A percentile compares a stretch with the other conserved stretches of the same genome.
These are phyloP conservation scores for Penicillium sp. DNA, from an alignment of 2,329 filamentous ascomycete genomes.

Conservation along the genomic window DNA sequence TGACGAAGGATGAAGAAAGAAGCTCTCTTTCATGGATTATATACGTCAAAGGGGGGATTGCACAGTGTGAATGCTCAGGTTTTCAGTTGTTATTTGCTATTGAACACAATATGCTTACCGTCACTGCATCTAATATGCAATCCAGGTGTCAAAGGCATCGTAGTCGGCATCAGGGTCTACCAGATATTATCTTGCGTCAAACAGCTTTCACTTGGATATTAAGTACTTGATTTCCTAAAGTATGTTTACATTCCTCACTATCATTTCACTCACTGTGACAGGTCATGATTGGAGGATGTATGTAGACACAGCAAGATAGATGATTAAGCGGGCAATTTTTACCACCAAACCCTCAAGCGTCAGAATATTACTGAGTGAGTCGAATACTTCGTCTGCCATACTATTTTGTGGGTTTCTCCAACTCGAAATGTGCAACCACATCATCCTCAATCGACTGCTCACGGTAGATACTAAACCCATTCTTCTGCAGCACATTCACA, in stretches of 20 bases:
- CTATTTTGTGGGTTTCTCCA: slow-evolving; percentile 6
- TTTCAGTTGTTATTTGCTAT: not conserved
- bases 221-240: not conserved
- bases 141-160: not conserved
- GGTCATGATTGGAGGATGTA: not conserved
- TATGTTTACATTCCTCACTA: not conserved
- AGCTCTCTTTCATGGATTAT: not conserved
- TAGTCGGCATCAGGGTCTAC: not conserved
- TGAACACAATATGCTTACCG: not conserved
- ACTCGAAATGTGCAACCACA: slow-evolving; percentile 15
- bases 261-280: too few species aligned
- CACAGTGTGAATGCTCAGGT: not conserved
- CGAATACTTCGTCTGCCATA: not conserved
- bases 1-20: not conserved
- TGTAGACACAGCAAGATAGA: not conserved
- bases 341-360: not conserved
- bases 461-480: slow-evolving; percentile 16
- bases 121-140: not conserved
- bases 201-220: not conserved
- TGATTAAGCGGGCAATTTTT: not conserved
- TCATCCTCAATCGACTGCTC: slow-evolving; percentile 20
- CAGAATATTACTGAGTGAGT: not conserved
- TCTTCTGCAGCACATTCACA: slow-evolving; percentile 21
- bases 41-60: not conserved
- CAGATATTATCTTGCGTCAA: not conserved